These are phyloP conservation scores for maize (Zea mays) DNA, from an alignment of 176 grass and related monocot species.

Conservation along the genomic window Zm-B73-REFERENCE-NAM-5.0 NC_050103.1:85445501-85446000, in stretches of 20 bases:
- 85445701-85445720: neutral
- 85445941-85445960: too few relatives aligned
- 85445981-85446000: too few relatives aligned
- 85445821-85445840: too few relatives aligned
- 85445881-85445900: too few relatives aligned
- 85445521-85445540: neutral
- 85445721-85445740: neutral
- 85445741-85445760: too few relatives aligned
- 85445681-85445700: neutral
- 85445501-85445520: neutral
- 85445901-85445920: too few relatives aligned
- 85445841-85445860: too few relatives aligned
- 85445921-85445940: too few relatives aligned
- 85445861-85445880: too few relatives aligned
- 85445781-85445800: neutral
- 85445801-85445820: neutral
- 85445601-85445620: neutral
- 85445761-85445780: neutral
- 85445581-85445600: neutral
- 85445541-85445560: neutral
- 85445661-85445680: too few relatives aligned
- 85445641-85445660: too few relatives aligned
- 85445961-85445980: too few relatives aligned
- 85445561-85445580: neutral
- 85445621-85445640: neutral